Conservation (phyloP, 768 basidiomycete genomes). For the Rhizopogon salebrosus region DNA sequence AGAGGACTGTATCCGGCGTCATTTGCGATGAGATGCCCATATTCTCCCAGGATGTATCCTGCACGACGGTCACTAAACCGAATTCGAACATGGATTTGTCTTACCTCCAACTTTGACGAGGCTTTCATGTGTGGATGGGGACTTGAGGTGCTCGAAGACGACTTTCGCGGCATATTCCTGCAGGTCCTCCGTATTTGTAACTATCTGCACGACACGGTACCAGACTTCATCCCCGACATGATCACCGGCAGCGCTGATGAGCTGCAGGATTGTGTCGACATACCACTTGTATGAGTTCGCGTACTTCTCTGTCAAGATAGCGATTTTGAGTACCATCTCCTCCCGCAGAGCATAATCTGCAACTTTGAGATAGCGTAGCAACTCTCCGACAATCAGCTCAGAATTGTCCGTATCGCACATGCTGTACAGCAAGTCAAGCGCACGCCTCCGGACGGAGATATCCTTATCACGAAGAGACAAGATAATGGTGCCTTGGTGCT, state of each 20-base stretch:
- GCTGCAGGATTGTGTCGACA: constrained; percentile 93
- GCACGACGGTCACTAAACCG: constrained; percentile 10
- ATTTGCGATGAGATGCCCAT: constrained; percentile 96
- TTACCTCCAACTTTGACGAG: constrained; percentile 93
- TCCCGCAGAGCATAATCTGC: constrained; percentile 96
- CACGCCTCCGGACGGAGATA: constrained; percentile 91
- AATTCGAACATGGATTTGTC: constrained; percentile 12
- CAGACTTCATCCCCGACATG: constrained; percentile 99
- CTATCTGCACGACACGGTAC: constrained; percentile 98
- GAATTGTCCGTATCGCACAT: constrained; percentile 99
- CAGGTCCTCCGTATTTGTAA: constrained; percentile 96
- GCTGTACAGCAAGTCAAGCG: constrained; percentile 93
- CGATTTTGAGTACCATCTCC: constrained; percentile 99
- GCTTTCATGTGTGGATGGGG: constrained; percentile 85
- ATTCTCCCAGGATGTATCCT: constrained; percentile 98
- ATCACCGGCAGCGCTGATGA: constrained; percentile 95
- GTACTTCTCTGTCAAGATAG: constrained; percentile 98
- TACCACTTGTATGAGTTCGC: constrained; percentile 98
- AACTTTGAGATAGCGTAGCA: constrained; percentile 89
- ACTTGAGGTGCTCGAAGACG: constrained; percentile 82
- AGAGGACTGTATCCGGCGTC: constrained; percentile 88
- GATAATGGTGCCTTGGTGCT: constrained; percentile 94
- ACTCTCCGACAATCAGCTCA: constrained; percentile 91
- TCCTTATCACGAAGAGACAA: constrained; percentile 93
- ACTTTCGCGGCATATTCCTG: constrained; percentile 95